Percentiles rank a stretch among this genome's conserved stretches.
phyloP scores from a whole-genome alignment of 75 land plant genomes.

The Gnetum montanum region DNA sequence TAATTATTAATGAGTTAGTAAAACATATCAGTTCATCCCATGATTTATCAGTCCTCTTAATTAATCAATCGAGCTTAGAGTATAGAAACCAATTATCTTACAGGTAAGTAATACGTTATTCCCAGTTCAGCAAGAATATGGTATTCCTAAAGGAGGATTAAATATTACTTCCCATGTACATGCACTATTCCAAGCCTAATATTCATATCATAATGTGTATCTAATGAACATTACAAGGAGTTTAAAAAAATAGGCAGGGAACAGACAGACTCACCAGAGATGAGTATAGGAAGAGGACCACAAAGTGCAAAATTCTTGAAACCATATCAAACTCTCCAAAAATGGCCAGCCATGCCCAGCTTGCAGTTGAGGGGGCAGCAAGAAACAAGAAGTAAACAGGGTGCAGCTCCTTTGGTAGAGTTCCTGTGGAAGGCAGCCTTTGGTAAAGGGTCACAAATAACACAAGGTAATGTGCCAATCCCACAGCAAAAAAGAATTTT shows the following conservation, averaged over 20 bases:
- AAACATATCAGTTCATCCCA: not conserved
- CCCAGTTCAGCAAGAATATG: not conserved
- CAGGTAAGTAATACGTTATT: too few relatives aligned
- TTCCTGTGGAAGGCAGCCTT: conserved; percentile 71
- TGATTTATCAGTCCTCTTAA: not conserved
- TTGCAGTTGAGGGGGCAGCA: conserved; percentile 85
- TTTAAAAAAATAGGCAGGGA: not conserved
- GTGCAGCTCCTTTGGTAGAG: conserved; percentile 86
- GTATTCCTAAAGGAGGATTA: not conserved
- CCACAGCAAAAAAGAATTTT: conserved; percentile 80
- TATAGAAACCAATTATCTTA: not conserved
- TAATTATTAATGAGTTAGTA: not conserved
- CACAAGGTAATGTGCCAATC: conserved; percentile 79
- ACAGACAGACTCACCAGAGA: conserved; percentile 17
- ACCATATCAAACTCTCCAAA: conserved; percentile 61
- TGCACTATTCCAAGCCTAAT: not conserved
- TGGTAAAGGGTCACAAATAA: conserved; percentile 92
- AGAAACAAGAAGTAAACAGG: conserved; percentile 90
- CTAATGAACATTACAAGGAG: not conserved
- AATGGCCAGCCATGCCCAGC: conserved; percentile 74
- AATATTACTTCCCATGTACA: not conserved
- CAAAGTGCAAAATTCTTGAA: conserved; percentile 56
- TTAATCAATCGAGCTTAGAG: not conserved
- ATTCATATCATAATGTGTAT: not conserved
- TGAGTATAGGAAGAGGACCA: conserved; percentile 72